Evolutionary conservation across 805 yeast genomes (phyloP), one percentile per base, ranked within the genome.

Genomic region (Kregervanrija pseudodelftensis): DNA sequence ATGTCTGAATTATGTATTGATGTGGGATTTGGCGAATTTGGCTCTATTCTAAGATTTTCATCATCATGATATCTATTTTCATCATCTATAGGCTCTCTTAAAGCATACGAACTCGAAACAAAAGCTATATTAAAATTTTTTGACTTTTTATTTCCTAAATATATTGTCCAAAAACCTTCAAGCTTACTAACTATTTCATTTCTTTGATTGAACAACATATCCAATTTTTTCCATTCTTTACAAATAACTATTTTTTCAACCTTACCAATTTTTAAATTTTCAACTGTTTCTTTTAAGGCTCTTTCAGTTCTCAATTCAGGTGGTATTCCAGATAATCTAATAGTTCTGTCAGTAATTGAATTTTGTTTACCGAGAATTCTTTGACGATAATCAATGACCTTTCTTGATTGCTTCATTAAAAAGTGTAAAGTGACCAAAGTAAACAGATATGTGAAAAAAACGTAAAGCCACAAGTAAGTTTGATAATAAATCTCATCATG

Each of bases 281-380:
- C 93, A 22, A 91, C 80, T 56, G 87, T 93, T 33, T 79, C 73
- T 45, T 77, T 80, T 52, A 91, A 65, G 11, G 77, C 79, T n/a
- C 72, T 72, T 52, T 80, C 89, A 45, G 79, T 81, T 42, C 97
- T 72, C 36, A 90, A 66, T 39, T 81, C 80, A 0, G 85, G 82
- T 0, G 98, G 97, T 4, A 91, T 87, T 0, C 98, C 98, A 33
- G 91, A 80, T 11, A 91, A 61, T 46, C 91, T 69, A 36, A 93
- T 82, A 1, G 98, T 93, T 59, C 96, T 73, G 68, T 91, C 98
- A 0, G 98, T 87, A 47, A 91, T 74, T 9, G 95, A 82, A 59
- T 84, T 84, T 60, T 90, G 97, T 50, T 74, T 76, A 0, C 98
- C 97, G 51, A 91, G 68, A 57, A 85, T 84, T 42, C 66, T 67